phyloP scores from a whole-genome alignment of 192 early-diverging fungal genomes.

The Backusella luteola region DNA sequence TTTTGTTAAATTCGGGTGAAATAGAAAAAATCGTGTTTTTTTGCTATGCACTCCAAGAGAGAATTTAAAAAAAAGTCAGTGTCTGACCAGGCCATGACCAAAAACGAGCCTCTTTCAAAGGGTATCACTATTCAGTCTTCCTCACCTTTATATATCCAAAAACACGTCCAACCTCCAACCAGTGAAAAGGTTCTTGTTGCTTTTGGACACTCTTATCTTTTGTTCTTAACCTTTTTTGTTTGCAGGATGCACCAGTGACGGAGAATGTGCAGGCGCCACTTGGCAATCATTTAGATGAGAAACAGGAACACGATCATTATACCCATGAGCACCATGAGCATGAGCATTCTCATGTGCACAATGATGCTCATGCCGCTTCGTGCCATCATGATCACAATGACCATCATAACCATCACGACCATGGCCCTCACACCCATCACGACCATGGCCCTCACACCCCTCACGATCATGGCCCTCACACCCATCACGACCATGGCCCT shows the following conservation, averaged over 20 bases:
- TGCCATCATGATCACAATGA: conserved; percentile 15
- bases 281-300: conserved; percentile 3
- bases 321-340: conserved; percentile 7
- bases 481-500: conserved; percentile 25
- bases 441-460: background rate
- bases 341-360: background rate
- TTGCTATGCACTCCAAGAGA: background rate
- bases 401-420: background rate
- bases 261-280: conserved; percentile 8
- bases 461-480: conserved; percentile 19
- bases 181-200: background rate
- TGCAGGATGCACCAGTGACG: background rate
- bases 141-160: background rate
- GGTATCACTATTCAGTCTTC: conserved; percentile 12
- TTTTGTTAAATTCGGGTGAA: background rate
- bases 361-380: background rate
- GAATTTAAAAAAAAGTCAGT: conserved; percentile 3
- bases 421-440: background rate
- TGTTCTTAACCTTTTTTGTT: background rate
- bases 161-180: background rate
- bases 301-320: conserved; percentile 24
- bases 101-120: background rate
- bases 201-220: background rate
- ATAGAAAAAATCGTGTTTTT: background rate
- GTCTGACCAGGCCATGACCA: background rate